Evolutionary conservation across 202 grass and related monocot species (phyloP), one percentile per base, ranked within the genome.

Genomic region (Sporobolus alterniflorus): DNA sequence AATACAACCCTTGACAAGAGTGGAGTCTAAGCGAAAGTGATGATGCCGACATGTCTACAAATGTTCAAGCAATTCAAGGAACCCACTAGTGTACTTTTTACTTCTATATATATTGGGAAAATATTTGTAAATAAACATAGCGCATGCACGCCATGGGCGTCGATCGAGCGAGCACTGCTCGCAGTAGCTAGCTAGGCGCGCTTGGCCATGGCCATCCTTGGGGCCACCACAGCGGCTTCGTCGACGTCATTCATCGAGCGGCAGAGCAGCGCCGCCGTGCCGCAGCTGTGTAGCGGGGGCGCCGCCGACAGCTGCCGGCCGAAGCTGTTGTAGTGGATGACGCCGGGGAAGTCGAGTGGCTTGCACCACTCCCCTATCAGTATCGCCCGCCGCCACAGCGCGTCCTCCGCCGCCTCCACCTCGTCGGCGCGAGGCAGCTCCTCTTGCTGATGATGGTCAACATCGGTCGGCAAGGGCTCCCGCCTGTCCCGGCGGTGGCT

Each of bases 311-410:
- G 60, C 67, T 6, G 76, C 54, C 75, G 82, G 18, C 90, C 92
- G 9, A 65, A 69, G 69, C 41, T 84, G 41, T 95, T 89, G 54
- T 92, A 98, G 73, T 98, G 89, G 79, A 98, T 89, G 28, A 59
- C 82, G 13, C 85, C 96, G 1, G 91, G 68, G 69, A 98, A 98
- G 49, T 92, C 70, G 12, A 95, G 74, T n/a, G 96, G 93, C 34
- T 90, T 32, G 50, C 89, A 94, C 52, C 89, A 85, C 70, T 85
- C 66, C 24, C 95, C 85, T 87, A 90, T 78, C 65, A 96, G 68
- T 46, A 98, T 98, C 51, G 83, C 69, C 69, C 88, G 81, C 15
- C 73, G 85, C 96, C 92, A 98, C 63, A 98, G 67, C 25, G 42
- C 52, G 5, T 64, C 49, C 52, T 49, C 26, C 63, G 31, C 21